phyloP scores from a whole-genome alignment of 1,284 basidiomycete genomes.

The Naganishia sp. region DNA sequence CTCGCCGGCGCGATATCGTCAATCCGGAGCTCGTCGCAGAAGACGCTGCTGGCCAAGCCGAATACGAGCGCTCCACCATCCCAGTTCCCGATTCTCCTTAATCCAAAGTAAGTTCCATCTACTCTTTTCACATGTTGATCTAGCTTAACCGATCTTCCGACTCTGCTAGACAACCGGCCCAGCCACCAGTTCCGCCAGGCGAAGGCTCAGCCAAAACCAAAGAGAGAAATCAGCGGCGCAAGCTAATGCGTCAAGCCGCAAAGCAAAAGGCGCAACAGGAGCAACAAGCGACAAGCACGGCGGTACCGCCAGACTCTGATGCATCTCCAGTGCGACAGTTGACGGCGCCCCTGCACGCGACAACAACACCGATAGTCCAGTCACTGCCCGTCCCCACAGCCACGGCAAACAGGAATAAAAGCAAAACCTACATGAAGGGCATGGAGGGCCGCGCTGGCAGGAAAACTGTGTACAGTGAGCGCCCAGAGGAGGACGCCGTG shows the following conservation, averaged over 20 bases:
- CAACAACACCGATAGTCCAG: slow-evolving; percentile 27
- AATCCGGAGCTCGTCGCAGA: not conserved
- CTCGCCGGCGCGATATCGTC: not conserved
- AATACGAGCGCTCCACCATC: not conserved
- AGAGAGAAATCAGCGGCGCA: slow-evolving; percentile 45
- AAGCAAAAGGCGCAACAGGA: slow-evolving; percentile 32
- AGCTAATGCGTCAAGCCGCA: slow-evolving; percentile 36
- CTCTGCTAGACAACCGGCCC: not conserved
- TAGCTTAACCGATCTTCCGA: not conserved
- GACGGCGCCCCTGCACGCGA: slow-evolving; percentile 1
- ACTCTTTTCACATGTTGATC: no score
- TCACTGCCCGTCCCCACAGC: slow-evolving; percentile 33
- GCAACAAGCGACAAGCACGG: not conserved
- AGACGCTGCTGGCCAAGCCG: not conserved
- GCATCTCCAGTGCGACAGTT: not conserved
- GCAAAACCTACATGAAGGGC: slow-evolving; percentile 47
- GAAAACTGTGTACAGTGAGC: slow-evolving; percentile 42
- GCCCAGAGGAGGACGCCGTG: slow-evolving; percentile 9
- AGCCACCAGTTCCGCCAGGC: slow-evolving; percentile 42
- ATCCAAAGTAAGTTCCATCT: slow-evolving; percentile 17
- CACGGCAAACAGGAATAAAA: slow-evolving; percentile 51
- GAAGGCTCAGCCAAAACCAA: slow-evolving; percentile 46
- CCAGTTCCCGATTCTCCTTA: slow-evolving; percentile 15
- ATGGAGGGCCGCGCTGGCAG: slow-evolving; percentile 42
- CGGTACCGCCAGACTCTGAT: not conserved